These are phyloP conservation scores for Podaxis sp. DNA, from an alignment of 768 basidiomycete species.

Conservation along the genomic window DNA sequence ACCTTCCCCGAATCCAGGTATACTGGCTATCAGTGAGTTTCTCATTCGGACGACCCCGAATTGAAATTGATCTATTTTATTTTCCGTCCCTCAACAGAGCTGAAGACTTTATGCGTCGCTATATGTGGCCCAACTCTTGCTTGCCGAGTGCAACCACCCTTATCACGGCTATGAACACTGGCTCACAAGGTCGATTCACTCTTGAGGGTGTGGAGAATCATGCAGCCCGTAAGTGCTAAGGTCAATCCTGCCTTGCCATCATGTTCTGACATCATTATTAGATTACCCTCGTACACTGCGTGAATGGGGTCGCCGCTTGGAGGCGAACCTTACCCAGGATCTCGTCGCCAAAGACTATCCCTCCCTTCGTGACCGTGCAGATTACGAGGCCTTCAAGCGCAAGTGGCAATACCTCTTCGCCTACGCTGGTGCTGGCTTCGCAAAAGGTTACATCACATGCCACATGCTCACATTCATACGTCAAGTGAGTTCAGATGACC, in stretches of 20 bases:
- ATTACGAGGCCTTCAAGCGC: slow-evolving; percentile 70
- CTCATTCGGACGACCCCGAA: neutral
- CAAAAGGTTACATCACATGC: slow-evolving; percentile 78
- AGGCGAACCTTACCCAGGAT: slow-evolving; percentile 60
- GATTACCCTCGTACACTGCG: slow-evolving; percentile 92
- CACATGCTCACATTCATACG: slow-evolving; percentile 79
- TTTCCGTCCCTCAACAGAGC: slow-evolving; percentile 36
- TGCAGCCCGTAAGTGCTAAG: slow-evolving; percentile 57
- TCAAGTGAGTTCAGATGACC: slow-evolving; percentile 39
- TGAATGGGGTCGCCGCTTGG: slow-evolving; percentile 83
- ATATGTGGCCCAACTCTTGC: slow-evolving; percentile 90
- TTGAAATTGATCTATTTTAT: slow-evolving; percentile 3
- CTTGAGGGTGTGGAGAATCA: slow-evolving; percentile 86
- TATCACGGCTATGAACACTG: slow-evolving; percentile 66
- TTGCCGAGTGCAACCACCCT: slow-evolving; percentile 85
- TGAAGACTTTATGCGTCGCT: slow-evolving; percentile 83
- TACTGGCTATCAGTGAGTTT: slow-evolving; percentile 65
- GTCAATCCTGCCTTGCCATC: neutral
- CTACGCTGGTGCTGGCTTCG: slow-evolving; percentile 78
- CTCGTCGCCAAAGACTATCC: slow-evolving; percentile 59
- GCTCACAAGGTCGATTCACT: slow-evolving; percentile 74
- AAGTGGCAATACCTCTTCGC: slow-evolving; percentile 86
- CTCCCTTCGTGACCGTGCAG: slow-evolving; percentile 47
- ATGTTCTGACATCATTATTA: slow-evolving; percentile 19
- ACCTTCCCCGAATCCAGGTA: slow-evolving; percentile 72